Evolutionary conservation across 495 filamentous ascomycete species (phyloP).

Genomic region (Bacidia rubella): DNA sequence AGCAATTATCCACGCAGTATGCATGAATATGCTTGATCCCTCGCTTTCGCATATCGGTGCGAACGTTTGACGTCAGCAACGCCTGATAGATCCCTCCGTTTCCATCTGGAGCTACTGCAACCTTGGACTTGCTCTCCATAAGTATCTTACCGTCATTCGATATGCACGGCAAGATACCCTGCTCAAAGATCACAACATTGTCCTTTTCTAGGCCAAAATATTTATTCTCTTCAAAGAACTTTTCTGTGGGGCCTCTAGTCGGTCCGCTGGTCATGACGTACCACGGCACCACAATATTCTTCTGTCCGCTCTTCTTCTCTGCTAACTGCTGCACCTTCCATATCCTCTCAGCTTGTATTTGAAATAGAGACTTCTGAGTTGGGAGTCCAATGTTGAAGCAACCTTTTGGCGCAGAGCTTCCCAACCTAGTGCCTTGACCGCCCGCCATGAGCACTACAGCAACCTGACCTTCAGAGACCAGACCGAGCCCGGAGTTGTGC

Average conservation of each 20-base stretch:
- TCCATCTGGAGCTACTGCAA: conserved; percentile 94
- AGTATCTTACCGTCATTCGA: conserved; percentile 97
- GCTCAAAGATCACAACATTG: conserved; percentile 90
- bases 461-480: conserved; percentile 80
- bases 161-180: conserved; percentile 92
- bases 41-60: conserved; percentile 76
- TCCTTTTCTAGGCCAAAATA: conserved; percentile 81
- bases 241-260: conserved; percentile 81
- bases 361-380: conserved; percentile 87
- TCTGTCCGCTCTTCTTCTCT: conserved; percentile 50
- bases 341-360: conserved; percentile 93
- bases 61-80: conserved; percentile 64
- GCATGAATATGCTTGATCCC: conserved; percentile 93
- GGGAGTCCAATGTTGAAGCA: conserved; percentile 92
- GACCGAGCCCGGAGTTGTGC: conserved; percentile 71
- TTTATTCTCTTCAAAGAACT: conserved; percentile 77
- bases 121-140: conserved; percentile 78
- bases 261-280: conserved; percentile 99
- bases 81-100: conserved; percentile 97
- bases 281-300: conserved; percentile 74
- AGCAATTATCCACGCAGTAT: conserved; percentile 97
- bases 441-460: conserved; percentile 95
- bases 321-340: conserved; percentile 72
- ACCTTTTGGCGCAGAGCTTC: conserved; percentile 91
- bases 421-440: conserved; percentile 87